Evolutionary conservation across 1,139 yeast genomes (phyloP).

Genomic region (Lodderomyces jiufengensis): DNA sequence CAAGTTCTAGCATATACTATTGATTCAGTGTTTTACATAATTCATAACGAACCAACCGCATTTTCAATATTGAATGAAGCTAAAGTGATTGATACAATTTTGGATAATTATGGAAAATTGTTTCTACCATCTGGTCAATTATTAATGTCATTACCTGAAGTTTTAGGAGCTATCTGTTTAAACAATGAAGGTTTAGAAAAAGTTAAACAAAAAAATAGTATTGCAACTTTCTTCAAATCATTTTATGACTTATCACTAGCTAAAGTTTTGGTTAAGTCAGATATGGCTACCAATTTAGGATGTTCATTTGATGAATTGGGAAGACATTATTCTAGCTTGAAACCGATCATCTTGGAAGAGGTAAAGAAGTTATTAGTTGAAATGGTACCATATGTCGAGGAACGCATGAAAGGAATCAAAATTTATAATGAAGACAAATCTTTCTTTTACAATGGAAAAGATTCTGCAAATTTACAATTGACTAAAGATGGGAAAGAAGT

Average conservation of each 20-base stretch:
- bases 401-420: constrained; percentile 1
- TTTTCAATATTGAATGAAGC: constrained; percentile 79
- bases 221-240: constrained; percentile 49
- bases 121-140: constrained; percentile 59
- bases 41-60: constrained; percentile 91
- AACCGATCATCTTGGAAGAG: constrained; percentile 54
- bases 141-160: constrained; percentile 64
- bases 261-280: constrained; percentile 38
- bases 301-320: constrained; percentile 75
- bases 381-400: constrained; percentile 39
- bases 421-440: constrained; percentile 20
- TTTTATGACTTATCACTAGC: constrained; percentile 50
- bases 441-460: constrained; percentile 43
- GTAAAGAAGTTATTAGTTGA: constrained; percentile 45
- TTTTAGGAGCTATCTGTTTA: constrained; percentile 79
- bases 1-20: constrained; percentile 62
- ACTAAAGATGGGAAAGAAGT: constrained; percentile 37
- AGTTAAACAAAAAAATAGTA: constrained; percentile 45
- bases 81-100: constrained; percentile 61
- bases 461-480: constrained; percentile 30
- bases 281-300: constrained; percentile 56
- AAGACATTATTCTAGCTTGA: constrained; percentile 75
- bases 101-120: constrained; percentile 51
- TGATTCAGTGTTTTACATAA: constrained; percentile 65
- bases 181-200: constrained; percentile 68